Evolutionary conservation across 805 yeast genomes (phyloP).

Genomic region (Saturnispora zaruensis): DNA sequence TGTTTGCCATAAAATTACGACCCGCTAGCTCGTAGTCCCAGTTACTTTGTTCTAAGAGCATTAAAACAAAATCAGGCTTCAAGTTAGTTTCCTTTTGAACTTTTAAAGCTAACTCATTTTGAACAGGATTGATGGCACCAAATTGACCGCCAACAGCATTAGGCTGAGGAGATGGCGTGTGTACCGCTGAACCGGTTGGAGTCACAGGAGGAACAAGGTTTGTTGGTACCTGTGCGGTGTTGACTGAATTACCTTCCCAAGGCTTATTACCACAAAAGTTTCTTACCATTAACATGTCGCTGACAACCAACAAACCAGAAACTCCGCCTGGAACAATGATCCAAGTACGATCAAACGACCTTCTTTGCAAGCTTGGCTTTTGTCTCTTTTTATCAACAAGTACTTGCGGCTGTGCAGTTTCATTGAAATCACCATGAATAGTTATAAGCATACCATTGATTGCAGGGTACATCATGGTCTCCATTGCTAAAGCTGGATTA

Average conservation of each 20-base stretch:
- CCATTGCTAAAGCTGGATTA: constrained; percentile 62
- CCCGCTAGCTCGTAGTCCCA: constrained; percentile 72
- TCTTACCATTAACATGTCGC: constrained; percentile 70
- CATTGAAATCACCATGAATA: constrained; percentile 81
- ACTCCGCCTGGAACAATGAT: constrained; percentile 61
- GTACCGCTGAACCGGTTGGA: constrained; percentile 4
- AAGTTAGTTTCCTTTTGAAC: constrained; percentile 66
- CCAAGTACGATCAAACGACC: constrained; percentile 82
- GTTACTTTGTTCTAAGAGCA: constrained; percentile 81
- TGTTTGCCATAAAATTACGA: constrained; percentile 61
- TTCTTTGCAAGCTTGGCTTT: constrained; percentile 36
- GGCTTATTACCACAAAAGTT: constrained; percentile 46
- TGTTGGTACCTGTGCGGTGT: neutral
- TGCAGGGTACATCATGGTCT: constrained; percentile 61
- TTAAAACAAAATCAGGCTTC: constrained; percentile 67
- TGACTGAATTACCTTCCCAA: constrained; percentile 35
- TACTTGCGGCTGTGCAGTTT: constrained; percentile 33
- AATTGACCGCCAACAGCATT: constrained; percentile 32
- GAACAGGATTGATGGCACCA: constrained; percentile 42
- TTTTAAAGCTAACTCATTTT: constrained; percentile 56
- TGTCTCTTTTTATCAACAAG: constrained; percentile 10
- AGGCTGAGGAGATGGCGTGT: constrained; percentile 13
- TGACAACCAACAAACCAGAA: constrained; percentile 73
- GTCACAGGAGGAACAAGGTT: neutral
- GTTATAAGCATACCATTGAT: constrained; percentile 70